Evolutionary conservation across 441 rosid species (phyloP), one percentile per base, ranked within the genome.

Genomic region (Gossypium gossypioides): DNA sequence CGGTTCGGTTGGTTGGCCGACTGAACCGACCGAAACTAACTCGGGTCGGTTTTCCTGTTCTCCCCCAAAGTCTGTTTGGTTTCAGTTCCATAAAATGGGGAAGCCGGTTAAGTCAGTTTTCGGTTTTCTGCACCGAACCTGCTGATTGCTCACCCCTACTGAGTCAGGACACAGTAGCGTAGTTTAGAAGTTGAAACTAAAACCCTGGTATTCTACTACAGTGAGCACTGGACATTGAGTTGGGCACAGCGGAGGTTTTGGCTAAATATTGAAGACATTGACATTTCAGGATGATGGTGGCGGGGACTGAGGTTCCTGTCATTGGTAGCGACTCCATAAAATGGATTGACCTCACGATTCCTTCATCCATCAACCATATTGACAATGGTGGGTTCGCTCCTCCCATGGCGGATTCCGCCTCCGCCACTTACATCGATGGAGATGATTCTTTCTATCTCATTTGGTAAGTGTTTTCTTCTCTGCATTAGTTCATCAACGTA

Each of bases 241-340:
- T 66, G 2, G 18, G 40, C 69, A 24, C 15, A 50, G 16, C 1
- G 13, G 29, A 67, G 18, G 44, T 16, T 51, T 29, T 51, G 3
- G 16, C 42, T 24, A 19, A 7, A 66, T 27, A 8, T 29, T 1
- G 15, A 68, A 24, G 42, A 27, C 19, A 51, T 50, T 29, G 60
- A 18, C 10, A 68, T 16, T 9, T 2, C 15, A 60, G 9, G 50
- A 72, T 61, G 71, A 69, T 15, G 37, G 40, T 82, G 76, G 84
- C 74, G 40, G 96, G 99, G 16, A 80, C 78, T 82, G 98, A 91
- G 68, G 93, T 92, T 65, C 97, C 96, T 8, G 74, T 89, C 62
- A 60, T 76, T 67, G 93, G 93, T 74, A 83, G 84, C 75, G 91
- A 85, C 78, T 77, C 88, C 69, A 68, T 92, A 74, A 86, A 81